These are phyloP conservation scores for Pythium vanterpoolii DNA, from an alignment of 352 stramenopile species.

Conservation along the genomic window DNA sequence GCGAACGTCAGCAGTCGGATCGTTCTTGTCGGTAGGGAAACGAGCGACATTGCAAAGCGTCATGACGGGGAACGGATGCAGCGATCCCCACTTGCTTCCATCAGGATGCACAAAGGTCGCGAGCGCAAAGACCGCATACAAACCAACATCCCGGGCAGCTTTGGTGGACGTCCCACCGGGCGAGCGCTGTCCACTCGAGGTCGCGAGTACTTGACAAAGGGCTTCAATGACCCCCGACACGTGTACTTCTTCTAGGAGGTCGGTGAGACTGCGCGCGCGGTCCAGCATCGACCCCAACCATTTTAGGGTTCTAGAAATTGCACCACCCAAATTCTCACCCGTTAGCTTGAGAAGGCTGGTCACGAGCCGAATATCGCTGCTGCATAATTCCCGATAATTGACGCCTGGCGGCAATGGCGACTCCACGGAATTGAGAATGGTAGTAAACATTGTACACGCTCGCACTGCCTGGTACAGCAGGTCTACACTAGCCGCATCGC, in stretches of 20 bases:
- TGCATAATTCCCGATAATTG: conserved; percentile 47
- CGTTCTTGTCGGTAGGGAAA: conserved; percentile 3
- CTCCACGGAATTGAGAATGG: conserved; percentile 43
- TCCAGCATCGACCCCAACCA: conserved; percentile 80
- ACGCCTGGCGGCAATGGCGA: conserved; percentile 6
- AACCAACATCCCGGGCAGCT: conserved; percentile 37
- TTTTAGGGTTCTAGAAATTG: conserved; percentile 63
- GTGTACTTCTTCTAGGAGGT: conserved; percentile 54
- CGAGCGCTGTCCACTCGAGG: conserved; percentile 41
- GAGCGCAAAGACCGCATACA: conserved; percentile 65
- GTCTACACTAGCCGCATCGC: conserved; percentile 15
- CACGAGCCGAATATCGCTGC: conserved; percentile 42
- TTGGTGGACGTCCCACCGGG: conserved; percentile 47
- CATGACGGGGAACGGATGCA: conserved; percentile 60
- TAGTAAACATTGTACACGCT: conserved; percentile 62
- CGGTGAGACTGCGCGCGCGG: conserved; percentile 45
- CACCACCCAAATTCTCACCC: conserved; percentile 22
- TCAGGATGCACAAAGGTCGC: conserved; percentile 71
- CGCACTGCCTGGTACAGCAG: conserved; percentile 55
- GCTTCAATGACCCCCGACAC: conserved; percentile 58
- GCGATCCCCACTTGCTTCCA: conserved; percentile 43
- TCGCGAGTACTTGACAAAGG: conserved; percentile 52
- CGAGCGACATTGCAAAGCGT: conserved; percentile 22
- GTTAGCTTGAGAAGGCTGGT: conserved; percentile 38
- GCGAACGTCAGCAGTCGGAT: conserved; percentile 29